Conservation (phyloP, 495 filamentous ascomycete species). For the Friedmanniomyces simplex region DNA sequence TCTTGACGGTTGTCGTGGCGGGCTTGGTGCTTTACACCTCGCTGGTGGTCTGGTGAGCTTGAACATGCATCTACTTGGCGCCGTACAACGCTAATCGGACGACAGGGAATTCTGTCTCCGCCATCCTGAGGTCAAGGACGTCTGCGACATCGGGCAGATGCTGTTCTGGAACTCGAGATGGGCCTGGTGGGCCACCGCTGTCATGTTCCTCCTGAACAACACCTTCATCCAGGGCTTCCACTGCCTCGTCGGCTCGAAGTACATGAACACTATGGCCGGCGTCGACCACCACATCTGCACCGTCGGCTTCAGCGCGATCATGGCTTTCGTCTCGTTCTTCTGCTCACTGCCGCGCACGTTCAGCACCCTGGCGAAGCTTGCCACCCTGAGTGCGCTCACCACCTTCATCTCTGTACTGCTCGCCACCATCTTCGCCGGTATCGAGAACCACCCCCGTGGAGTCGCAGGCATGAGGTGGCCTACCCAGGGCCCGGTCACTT, state of each 20-base stretch:
- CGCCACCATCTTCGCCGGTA: conserved; percentile 64
- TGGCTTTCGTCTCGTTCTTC: conserved; percentile 58
- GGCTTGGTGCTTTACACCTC: conserved; percentile 72
- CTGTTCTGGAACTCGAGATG: conserved; percentile 68
- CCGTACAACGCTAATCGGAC: too few relatives aligned
- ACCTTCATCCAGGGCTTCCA: conserved; percentile 81
- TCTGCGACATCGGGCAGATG: conserved; percentile 85
- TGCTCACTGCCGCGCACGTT: conserved; percentile 78
- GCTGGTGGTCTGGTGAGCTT: conserved; percentile 59
- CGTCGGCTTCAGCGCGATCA: conserved; percentile 60
- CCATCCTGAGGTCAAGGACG: conserved; percentile 77
- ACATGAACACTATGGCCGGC: conserved; percentile 71
- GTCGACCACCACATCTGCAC: conserved; percentile 54
- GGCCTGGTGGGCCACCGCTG: conserved; percentile 73
- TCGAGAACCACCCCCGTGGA: conserved; percentile 56
- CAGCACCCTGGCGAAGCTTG: conserved; percentile 60
- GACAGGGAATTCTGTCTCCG: conserved; percentile 70
- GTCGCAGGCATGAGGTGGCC: conserved; percentile 37
- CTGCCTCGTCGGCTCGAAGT: conserved; percentile 67
- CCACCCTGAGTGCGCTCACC: conserved; percentile 64
- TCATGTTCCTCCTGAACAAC: conserved; percentile 88
- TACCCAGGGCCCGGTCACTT: conserved; percentile 45
- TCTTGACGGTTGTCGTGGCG: conserved; percentile 68
- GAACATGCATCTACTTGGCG: background rate
- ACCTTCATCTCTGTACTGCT: conserved; percentile 79